Conservation (phyloP, 2,329 filamentous ascomycete species). For the Amphichorda felina region DNA sequence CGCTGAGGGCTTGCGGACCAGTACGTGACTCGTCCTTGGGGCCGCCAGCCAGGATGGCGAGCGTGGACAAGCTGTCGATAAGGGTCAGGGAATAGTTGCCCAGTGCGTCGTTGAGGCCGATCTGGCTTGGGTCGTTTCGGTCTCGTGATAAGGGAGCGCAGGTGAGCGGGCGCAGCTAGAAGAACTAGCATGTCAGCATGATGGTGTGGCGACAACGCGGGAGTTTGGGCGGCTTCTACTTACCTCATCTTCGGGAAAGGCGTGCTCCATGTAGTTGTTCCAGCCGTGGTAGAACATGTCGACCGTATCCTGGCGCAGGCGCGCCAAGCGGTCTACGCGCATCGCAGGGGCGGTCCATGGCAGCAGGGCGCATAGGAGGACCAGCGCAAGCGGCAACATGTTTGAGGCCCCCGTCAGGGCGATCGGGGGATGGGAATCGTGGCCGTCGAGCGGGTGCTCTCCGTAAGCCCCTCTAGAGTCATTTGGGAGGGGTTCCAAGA, state of each 20-base stretch:
- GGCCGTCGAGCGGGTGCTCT: conserved; percentile 2
- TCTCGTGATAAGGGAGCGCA: conserved; percentile 81
- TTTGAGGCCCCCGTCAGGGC: conserved; percentile 6
- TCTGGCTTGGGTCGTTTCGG: conserved; percentile 62
- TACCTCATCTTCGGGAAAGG: conserved; percentile 90
- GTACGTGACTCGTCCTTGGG: conserved; percentile 29
- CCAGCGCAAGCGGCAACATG: conserved; percentile 14
- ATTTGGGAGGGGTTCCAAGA: background rate
- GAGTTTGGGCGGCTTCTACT: conserved; percentile 2
- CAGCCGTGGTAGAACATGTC: conserved; percentile 96
- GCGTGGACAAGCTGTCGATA: conserved; percentile 87
- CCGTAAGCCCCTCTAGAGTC: background rate
- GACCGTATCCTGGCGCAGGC: conserved; percentile 47
- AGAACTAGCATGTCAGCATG: background rate
- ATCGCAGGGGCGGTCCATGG: conserved; percentile 36
- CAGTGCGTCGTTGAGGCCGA: conserved; percentile 87
- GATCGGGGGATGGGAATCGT: background rate
- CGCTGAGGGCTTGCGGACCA: conserved; percentile 39
- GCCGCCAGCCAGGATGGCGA: conserved; percentile 80
- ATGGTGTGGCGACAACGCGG: background rate
- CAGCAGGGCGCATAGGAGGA: conserved; percentile 18
- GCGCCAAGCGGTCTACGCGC: conserved; percentile 40
- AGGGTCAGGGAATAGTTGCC: conserved; percentile 95
- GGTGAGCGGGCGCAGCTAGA: conserved; percentile 68
- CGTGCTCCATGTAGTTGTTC: conserved; percentile 86